phyloP scores from a whole-genome alignment of 306 rosid species.

The Cicer arietinum region DNA sequence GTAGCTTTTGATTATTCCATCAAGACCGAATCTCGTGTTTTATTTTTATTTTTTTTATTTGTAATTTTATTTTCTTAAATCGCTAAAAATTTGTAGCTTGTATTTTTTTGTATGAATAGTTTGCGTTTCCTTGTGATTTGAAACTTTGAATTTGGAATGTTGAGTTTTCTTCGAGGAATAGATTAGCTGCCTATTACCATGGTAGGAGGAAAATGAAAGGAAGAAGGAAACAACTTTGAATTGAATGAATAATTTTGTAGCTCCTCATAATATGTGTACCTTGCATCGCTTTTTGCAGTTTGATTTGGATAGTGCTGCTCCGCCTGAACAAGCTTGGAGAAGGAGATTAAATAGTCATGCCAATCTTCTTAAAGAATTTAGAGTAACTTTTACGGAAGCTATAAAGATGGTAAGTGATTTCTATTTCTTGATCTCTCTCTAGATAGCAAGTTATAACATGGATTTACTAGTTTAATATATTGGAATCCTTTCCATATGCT shows the following conservation, averaged over 20 bases:
- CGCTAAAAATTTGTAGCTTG: neutral
- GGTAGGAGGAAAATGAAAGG: neutral
- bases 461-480: slow-evolving; percentile 36
- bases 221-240: slow-evolving; percentile 4
- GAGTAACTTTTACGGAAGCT: slow-evolving; percentile 91
- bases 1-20: neutral
- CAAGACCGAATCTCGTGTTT: neutral
- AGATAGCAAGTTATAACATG: slow-evolving; percentile 1
- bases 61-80: too few species aligned
- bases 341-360: slow-evolving; percentile 91
- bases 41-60: neutral
- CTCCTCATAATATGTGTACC: slow-evolving; percentile 30
- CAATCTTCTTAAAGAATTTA: slow-evolving; percentile 91
- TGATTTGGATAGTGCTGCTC: slow-evolving; percentile 92
- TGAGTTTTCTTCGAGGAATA: slow-evolving; percentile 5
- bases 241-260: slow-evolving; percentile 16
- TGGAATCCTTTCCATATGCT: slow-evolving; percentile 16
- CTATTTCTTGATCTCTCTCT: slow-evolving; percentile 3
- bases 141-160: slow-evolving; percentile 14
- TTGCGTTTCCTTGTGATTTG: slow-evolving; percentile 3
- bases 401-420: slow-evolving; percentile 78
- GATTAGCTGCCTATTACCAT: neutral
- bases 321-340: slow-evolving; percentile 99
- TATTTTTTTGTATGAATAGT: neutral
- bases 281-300: slow-evolving; percentile 57